Base-by-base conservation (phyloP, 345 rosid genomes). In the Lepidium didymum region DNA sequence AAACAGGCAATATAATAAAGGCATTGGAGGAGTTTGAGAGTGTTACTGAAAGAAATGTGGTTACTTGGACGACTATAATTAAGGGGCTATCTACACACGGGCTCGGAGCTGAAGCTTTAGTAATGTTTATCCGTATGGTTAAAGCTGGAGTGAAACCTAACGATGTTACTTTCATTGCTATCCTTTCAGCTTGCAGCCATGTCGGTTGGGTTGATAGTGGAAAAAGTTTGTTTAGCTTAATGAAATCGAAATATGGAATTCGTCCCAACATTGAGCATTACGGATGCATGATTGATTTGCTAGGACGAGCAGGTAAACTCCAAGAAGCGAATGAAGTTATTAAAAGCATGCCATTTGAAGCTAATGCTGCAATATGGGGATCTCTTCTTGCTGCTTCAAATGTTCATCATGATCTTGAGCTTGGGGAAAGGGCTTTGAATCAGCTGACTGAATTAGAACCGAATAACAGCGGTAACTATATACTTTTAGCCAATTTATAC, bases 341-440 rank as follows among this genome's bases (percentile, higher is more conserved):
- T 31, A 60, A 37, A 51, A 53, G 14, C 21, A 89, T 89, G 95
- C 91, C 98, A 11, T 83, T 80, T 54, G 79, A 83, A 71, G 79
- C 88, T 7, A 87, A 81, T 62, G 89, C 89, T 4, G 84, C 94
- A 44, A 79, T 87, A 65, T 89, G 95, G 92, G 96, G 90, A 38
- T 86, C 95, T 23, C 84, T 89, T 62, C 96, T 89, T 56, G 84
- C 89, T 62, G 84, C 91, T 68, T 78, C 95, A 15, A 79, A 68
- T 70, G 80, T 75, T 56, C 82, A 87, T 79, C 84, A 79, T 18
- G 80, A 86, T 67, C 73, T 76, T 55, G 73, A 78, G 72, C 80
- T 87, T 13, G 95, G 86, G 57, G 91, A 82, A 75, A 57, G 55
- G 55, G 87, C 95, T 43, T 46, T 87, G 80, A 74, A 38, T 51